phyloP scores from a whole-genome alignment of 441 rosid species.

The Gossypium gossypioides region DNA sequence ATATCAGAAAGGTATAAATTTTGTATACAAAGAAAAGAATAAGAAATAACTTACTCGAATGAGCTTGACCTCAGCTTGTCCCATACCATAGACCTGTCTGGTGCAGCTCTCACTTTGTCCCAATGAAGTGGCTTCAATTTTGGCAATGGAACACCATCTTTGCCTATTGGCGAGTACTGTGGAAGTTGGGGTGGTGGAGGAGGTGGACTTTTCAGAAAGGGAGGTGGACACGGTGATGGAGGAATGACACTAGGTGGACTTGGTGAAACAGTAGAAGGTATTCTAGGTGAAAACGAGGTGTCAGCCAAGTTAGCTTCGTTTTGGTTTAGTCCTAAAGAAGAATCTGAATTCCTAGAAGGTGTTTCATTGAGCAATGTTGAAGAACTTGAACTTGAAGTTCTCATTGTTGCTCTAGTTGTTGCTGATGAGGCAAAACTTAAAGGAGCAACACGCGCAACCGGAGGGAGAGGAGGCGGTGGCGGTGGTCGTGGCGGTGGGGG shows the following conservation, averaged over 20 bases:
- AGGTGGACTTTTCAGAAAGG: conserved; percentile 43
- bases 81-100: conserved; percentile 83
- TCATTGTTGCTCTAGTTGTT: conserved; percentile 10
- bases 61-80: conserved; percentile 85
- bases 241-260: conserved; percentile 26
- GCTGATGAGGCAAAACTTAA: conserved; percentile 13
- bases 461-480: conserved; percentile 36
- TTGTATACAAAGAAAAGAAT: neutral
- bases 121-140: conserved; percentile 93
- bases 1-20: neutral
- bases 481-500: conserved; percentile 30
- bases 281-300: conserved; percentile 18
- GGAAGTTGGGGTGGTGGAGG: conserved; percentile 50
- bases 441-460: neutral
- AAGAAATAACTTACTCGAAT: conserved; percentile 59
- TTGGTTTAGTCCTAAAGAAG: conserved; percentile 22
- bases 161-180: conserved; percentile 37
- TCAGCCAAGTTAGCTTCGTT: conserved; percentile 11
- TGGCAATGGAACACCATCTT: conserved; percentile 66
- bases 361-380: conserved; percentile 19
- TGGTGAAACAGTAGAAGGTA: conserved; percentile 17
- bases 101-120: conserved; percentile 95
- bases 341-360: conserved; percentile 20
- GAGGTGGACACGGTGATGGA: conserved; percentile 44
- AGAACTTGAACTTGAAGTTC: conserved; percentile 25